Evolutionary conservation across 2,329 filamentous ascomycete species (phyloP).

Genomic region (Coniochaeta sp.): DNA sequence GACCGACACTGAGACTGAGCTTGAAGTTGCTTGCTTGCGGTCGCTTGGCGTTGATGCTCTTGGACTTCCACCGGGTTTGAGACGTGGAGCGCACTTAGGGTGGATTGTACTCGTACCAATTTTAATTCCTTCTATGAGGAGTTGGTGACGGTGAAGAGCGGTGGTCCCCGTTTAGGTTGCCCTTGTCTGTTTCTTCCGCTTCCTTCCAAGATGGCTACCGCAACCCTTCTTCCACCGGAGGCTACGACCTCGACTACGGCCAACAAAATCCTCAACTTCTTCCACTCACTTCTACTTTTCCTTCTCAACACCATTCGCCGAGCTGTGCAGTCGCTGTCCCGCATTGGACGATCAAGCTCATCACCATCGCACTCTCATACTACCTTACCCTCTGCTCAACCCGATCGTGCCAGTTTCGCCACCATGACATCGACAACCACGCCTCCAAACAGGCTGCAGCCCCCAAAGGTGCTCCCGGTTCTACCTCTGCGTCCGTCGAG

Average conservation of each 20-base stretch:
- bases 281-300: constrained; percentile 14
- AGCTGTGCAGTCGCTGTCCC: constrained; percentile 8
- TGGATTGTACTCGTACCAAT: background rate
- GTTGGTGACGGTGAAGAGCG: constrained; percentile 1
- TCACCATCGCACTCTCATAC: background rate
- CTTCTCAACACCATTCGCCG: constrained; percentile 11
- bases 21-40: background rate
- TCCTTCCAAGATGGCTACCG: constrained; percentile 11
- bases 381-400: background rate
- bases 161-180: background rate
- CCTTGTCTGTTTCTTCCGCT: background rate
- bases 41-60: background rate
- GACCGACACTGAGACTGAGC: background rate
- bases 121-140: background rate
- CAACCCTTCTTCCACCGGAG: constrained; percentile 11
- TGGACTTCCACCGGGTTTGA: background rate
- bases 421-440: constrained; percentile 4
- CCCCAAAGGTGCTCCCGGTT: constrained; percentile 10
- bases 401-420: constrained; percentile 3
- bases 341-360: constrained; percentile 4
- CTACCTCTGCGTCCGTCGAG: constrained; percentile 6
- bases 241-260: constrained; percentile 8
- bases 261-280: constrained; percentile 12
- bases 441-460: constrained; percentile 2
- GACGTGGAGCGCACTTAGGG: background rate